Percentiles rank a stretch among this genome's conserved stretches.
Conservation (phyloP, 2,329 filamentous ascomycete genomes). For the Hansfordia pulvinata region DNA sequence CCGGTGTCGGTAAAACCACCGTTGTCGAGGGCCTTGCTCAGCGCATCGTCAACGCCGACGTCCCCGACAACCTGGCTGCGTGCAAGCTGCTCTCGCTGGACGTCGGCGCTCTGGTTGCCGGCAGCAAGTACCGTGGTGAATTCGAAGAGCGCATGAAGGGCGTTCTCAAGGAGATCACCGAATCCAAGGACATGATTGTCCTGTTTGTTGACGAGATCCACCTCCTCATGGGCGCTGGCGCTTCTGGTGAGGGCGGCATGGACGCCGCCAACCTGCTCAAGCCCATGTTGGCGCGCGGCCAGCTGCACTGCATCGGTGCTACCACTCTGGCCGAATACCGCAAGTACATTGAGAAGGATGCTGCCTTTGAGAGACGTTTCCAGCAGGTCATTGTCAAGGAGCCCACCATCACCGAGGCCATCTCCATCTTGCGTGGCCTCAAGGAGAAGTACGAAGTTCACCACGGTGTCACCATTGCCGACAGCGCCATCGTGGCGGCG, state of each 20-base stretch:
- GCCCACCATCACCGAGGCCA: constrained; percentile 73
- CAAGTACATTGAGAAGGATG: constrained; percentile 98
- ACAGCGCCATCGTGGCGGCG: constrained; percentile 81
- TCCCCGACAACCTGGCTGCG: constrained; percentile 85
- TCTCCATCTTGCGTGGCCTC: constrained; percentile 94
- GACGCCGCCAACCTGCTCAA: constrained; percentile 96
- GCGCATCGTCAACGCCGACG: constrained; percentile 91
- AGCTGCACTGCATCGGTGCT: constrained; percentile 94
- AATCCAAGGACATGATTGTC: constrained; percentile 92
- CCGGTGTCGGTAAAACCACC: constrained; percentile 96
- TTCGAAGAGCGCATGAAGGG: constrained; percentile 99
- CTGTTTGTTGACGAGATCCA: constrained; percentile 99
- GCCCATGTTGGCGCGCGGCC: constrained; percentile 92
- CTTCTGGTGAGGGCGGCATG: constrained; percentile 94
- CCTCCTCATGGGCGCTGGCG: constrained; percentile 91
- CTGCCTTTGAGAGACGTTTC: constrained; percentile 95
- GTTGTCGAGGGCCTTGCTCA: constrained; percentile 93
- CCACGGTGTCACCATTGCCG: constrained; percentile 92
- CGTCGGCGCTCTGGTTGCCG: constrained; percentile 86
- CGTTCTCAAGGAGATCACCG: constrained; percentile 89
- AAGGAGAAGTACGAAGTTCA: constrained; percentile 98
- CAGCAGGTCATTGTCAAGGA: constrained; percentile 97
- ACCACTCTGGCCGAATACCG: constrained; percentile 92
- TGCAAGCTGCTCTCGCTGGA: constrained; percentile 93
- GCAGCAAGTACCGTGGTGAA: constrained; percentile 96